Evolutionary conservation across 495 filamentous ascomycete genomes (phyloP).

Genomic region (Podospora anserina): DNA sequence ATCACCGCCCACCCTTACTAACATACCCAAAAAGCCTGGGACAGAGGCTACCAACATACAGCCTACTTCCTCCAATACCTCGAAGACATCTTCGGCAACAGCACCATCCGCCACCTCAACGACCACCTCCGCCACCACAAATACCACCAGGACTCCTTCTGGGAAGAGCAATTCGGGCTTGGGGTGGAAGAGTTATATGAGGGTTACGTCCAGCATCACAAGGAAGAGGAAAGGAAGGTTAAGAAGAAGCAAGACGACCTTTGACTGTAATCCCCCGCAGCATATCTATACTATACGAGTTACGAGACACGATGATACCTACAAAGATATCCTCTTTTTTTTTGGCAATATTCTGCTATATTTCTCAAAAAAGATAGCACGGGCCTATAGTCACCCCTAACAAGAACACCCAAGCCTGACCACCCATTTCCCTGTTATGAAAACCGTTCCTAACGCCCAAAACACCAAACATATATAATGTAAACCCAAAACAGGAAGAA

Average conservation of each 20-base stretch:
- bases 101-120: slow-evolving; percentile 72
- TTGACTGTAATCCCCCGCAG: not conserved
- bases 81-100: slow-evolving; percentile 60
- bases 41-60: slow-evolving; percentile 88
- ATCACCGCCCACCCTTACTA: too few species aligned
- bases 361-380: too few species aligned
- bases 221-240: slow-evolving; percentile 18
- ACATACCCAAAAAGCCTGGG: slow-evolving; percentile 57
- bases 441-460: too few species aligned
- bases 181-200: slow-evolving; percentile 68
- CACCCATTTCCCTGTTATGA: too few species aligned
- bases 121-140: slow-evolving; percentile 57
- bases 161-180: slow-evolving; percentile 64
- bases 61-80: slow-evolving; percentile 86
- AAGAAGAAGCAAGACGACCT: not conserved
- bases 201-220: slow-evolving; percentile 53
- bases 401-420: too few species aligned
- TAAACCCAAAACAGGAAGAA: not conserved
- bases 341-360: too few species aligned
- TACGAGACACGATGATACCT: too few species aligned
- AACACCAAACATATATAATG: too few species aligned
- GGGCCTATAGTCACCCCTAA: too few species aligned
- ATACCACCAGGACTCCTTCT: slow-evolving; percentile 64
- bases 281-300: too few species aligned
- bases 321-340: too few species aligned